phyloP scores from a whole-genome alignment of 768 basidiomycete species.

The Lyophyllum decastes region DNA sequence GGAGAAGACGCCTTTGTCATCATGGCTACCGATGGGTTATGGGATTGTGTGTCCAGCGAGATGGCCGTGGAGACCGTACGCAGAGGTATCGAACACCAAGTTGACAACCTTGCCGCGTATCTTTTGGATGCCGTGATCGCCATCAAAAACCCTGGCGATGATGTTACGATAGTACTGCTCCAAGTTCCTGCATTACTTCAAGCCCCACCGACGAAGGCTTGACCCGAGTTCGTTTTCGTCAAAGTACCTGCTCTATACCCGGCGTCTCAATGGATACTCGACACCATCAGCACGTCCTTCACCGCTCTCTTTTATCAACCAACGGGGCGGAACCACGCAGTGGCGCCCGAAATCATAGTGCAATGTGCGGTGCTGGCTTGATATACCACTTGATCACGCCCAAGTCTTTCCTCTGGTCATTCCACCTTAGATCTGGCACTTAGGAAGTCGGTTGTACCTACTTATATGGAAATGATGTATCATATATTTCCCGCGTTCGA shows the following conservation, averaged over 20 bases:
- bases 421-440: no score
- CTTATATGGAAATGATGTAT: no score
- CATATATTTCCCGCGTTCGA: no score
- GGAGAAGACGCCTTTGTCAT: slow-evolving; percentile 44
- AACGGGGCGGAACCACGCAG: neutral
- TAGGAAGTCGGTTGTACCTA: no score
- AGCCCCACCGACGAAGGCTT: neutral
- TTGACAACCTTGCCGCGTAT: slow-evolving; percentile 29
- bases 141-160: slow-evolving; percentile 30
- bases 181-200: slow-evolving; percentile 11
- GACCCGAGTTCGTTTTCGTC: neutral
- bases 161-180: slow-evolving; percentile 34
- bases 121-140: slow-evolving; percentile 25
- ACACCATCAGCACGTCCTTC: neutral
- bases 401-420: no score
- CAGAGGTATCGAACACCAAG: slow-evolving; percentile 19
- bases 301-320: neutral
- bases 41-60: slow-evolving; percentile 52
- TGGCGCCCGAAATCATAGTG: neutral
- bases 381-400: neutral
- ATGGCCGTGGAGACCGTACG: slow-evolving; percentile 44
- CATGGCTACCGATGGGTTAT: slow-evolving; percentile 57
- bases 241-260: no score
- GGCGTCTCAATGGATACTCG: no score
- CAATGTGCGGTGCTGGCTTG: neutral